These are phyloP conservation scores for Crassisporium funariophilum DNA, from an alignment of 768 basidiomycete species.

Conservation along the genomic window DNA sequence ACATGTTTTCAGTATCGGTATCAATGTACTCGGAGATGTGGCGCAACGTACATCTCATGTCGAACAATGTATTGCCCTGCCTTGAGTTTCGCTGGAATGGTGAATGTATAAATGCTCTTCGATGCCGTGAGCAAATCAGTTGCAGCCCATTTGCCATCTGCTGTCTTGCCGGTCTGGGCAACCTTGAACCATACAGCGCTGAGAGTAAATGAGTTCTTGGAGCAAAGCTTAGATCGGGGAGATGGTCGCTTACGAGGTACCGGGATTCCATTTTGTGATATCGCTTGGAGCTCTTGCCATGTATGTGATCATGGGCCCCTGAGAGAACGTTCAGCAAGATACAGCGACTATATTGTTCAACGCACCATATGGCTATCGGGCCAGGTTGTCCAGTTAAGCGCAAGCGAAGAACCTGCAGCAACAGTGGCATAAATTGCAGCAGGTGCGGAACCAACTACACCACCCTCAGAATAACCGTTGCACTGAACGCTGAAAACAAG, in stretches of 20 bases:
- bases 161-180: slow-evolving; percentile 44
- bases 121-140: slow-evolving; percentile 39
- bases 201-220: not conserved
- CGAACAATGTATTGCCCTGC: slow-evolving; percentile 52
- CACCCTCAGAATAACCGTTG: slow-evolving; percentile 31
- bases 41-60: slow-evolving; percentile 42
- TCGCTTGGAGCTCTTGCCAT: slow-evolving; percentile 47
- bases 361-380: slow-evolving; percentile 34
- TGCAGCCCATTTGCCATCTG: slow-evolving; percentile 47
- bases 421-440: slow-evolving; percentile 42
- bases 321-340: not conserved
- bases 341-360: not conserved
- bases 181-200: slow-evolving; percentile 58
- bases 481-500: slow-evolving; percentile 32
- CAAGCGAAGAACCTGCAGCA: slow-evolving; percentile 40
- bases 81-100: slow-evolving; percentile 46
- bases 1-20: not conserved
- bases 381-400: slow-evolving; percentile 45
- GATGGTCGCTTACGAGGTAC: slow-evolving; percentile 32
- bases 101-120: slow-evolving; percentile 48
- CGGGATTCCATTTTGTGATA: slow-evolving; percentile 45
- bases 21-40: not conserved
- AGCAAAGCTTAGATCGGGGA: not conserved
- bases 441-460: slow-evolving; percentile 33
- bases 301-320: slow-evolving; percentile 49